Conservation (phyloP, 768 basidiomycete genomes). For the Mycena metata region DNA sequence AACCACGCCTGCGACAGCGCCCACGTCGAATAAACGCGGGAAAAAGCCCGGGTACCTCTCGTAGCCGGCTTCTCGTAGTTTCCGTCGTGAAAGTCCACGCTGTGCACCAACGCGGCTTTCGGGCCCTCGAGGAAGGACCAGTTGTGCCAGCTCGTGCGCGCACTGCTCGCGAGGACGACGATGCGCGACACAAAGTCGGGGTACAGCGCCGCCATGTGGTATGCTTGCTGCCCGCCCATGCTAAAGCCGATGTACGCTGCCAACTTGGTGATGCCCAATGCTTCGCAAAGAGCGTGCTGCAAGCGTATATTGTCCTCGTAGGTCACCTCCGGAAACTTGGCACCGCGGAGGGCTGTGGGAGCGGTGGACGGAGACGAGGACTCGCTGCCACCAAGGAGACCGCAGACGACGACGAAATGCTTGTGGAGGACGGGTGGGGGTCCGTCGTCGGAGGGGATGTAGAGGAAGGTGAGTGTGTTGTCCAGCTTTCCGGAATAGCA, state of each 20-base stretch:
- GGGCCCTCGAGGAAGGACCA: conserved; percentile 37
- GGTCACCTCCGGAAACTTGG: conserved; percentile 27
- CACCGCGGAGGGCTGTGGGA: conserved; percentile 6
- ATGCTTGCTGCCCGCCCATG: conserved; percentile 39
- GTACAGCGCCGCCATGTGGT: conserved; percentile 34
- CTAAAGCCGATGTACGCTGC: conserved; percentile 36
- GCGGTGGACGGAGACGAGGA: conserved; percentile 37
- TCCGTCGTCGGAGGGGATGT: conserved; percentile 14
- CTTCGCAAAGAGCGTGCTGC: conserved; percentile 32
- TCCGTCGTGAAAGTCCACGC: conserved; percentile 33
- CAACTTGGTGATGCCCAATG: conserved; percentile 24
- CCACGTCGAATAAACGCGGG: conserved; percentile 36
- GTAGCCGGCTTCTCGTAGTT: conserved; percentile 26
- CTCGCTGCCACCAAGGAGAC: conserved; percentile 31
- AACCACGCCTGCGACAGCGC: conserved; percentile 37
- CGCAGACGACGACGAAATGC: conserved; percentile 31
- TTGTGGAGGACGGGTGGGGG: conserved; percentile 23
- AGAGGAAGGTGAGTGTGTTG: conserved; percentile 31
- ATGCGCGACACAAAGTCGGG: conserved; percentile 32
- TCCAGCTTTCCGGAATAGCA: conserved; percentile 33
- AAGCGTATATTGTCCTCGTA: conserved; percentile 36
- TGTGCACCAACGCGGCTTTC: conserved; percentile 36
- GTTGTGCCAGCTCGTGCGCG: conserved; percentile 37
- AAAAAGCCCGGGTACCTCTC: conserved; percentile 28
- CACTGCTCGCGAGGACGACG: conserved; percentile 32